Percentiles rank a stretch among this genome's conserved stretches.
Evolutionary conservation across 768 basidiomycete species (phyloP).

Genomic region (Tricholoma saponaceum): DNA sequence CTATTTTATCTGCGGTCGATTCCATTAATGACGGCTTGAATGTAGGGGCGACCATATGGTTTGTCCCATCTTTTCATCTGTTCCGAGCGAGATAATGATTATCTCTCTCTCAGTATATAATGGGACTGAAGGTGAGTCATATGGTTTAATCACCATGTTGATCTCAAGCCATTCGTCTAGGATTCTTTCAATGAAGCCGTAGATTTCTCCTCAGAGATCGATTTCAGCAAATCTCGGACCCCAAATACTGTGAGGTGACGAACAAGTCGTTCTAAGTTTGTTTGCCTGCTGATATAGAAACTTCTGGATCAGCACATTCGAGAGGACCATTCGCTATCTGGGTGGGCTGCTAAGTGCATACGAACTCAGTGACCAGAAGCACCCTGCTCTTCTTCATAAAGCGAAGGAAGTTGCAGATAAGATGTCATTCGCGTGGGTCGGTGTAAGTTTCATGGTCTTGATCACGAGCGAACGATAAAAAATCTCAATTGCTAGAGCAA

Average conservation of each 20-base stretch:
- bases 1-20: constrained; percentile 25
- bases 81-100: background rate
- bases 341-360: constrained; percentile 65
- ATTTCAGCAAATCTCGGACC: constrained; percentile 42
- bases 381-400: constrained; percentile 50
- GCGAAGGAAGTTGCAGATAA: constrained; percentile 63
- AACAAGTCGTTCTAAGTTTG: background rate
- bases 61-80: constrained; percentile 6
- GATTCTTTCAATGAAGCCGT: constrained; percentile 45
- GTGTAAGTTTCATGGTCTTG: constrained; percentile 33
- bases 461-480: background rate
- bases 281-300: background rate
- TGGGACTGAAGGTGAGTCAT: constrained; percentile 37
- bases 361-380: constrained; percentile 53
- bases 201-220: constrained; percentile 33
- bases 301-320: constrained; percentile 51
- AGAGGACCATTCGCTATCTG: constrained; percentile 80
- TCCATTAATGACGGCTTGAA: background rate
- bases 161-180: no score
- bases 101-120: constrained; percentile 35
- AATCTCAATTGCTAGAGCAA: constrained; percentile 19
- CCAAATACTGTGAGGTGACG: constrained; percentile 38
- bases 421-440: constrained; percentile 56
- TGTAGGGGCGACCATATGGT: constrained; percentile 56
- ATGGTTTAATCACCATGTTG: background rate